Conservation (phyloP, 805 yeast species). For the Torulaspora indica region DNA sequence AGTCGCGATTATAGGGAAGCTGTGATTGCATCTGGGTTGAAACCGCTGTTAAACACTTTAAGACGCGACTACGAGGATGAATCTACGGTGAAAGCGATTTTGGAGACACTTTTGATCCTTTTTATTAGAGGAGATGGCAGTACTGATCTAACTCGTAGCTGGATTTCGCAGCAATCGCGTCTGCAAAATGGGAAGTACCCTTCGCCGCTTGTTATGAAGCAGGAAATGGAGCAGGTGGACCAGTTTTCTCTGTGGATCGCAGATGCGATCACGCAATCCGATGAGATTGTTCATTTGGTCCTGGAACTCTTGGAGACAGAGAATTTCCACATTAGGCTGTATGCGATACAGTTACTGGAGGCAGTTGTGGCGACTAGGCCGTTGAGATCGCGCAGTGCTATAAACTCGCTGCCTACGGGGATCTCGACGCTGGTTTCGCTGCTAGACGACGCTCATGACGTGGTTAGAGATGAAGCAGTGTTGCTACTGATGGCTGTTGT, state of each 20-base stretch:
- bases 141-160: constrained; percentile 60
- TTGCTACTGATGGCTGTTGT: constrained; percentile 78
- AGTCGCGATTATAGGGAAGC: constrained; percentile 84
- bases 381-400: constrained; percentile 62
- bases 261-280: constrained; percentile 76
- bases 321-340: constrained; percentile 75
- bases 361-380: constrained; percentile 78
- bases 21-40: constrained; percentile 81
- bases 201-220: constrained; percentile 59
- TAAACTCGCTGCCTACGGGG: constrained; percentile 72
- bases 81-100: constrained; percentile 67
- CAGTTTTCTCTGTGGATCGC: constrained; percentile 93
- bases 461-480: constrained; percentile 83
- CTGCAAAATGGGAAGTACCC: constrained; percentile 73
- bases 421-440: constrained; percentile 65
- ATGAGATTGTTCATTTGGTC: constrained; percentile 40
- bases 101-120: constrained; percentile 80
- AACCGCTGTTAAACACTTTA: constrained; percentile 65
- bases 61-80: constrained; percentile 63
- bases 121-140: constrained; percentile 65
- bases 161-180: constrained; percentile 73
- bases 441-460: constrained; percentile 67
- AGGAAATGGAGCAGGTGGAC: constrained; percentile 51
- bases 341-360: constrained; percentile 78
- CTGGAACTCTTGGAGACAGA: constrained; percentile 48